Evolutionary conservation across 1,284 basidiomycete genomes (phyloP).

Genomic region (Puccinia novopanici): DNA sequence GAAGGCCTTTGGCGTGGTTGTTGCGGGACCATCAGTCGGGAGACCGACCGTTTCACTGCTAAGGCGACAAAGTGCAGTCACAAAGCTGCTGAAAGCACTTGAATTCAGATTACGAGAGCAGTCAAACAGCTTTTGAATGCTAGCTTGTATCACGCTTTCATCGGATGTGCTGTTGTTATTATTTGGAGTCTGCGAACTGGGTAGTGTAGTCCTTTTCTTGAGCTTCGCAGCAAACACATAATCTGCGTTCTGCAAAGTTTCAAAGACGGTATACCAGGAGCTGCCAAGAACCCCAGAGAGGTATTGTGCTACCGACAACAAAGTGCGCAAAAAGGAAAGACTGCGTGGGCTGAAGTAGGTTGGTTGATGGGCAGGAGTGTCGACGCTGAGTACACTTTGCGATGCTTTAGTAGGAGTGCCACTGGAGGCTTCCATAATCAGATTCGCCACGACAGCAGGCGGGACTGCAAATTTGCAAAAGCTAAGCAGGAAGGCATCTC

Average conservation of each 20-base stretch:
- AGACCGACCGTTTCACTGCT: conserved; percentile 55
- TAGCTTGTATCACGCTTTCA: conserved; percentile 43
- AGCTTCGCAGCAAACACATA: conserved; percentile 74
- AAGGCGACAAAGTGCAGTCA: conserved; percentile 41
- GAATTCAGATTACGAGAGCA: conserved; percentile 44
- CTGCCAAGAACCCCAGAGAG: conserved; percentile 79
- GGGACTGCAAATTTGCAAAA: conserved; percentile 87
- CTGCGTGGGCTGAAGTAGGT: conserved; percentile 78
- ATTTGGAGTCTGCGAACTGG: conserved; percentile 23
- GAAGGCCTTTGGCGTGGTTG: conserved; percentile 51
- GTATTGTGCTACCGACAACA: conserved; percentile 76
- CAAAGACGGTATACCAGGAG: conserved; percentile 88
- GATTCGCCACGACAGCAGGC: conserved; percentile 76
- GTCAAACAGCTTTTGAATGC: conserved; percentile 46
- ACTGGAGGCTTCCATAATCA: conserved; percentile 68
- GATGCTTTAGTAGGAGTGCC: conserved; percentile 65
- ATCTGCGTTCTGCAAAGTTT: conserved; percentile 86
- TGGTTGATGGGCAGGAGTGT: conserved; percentile 62
- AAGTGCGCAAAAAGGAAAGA: conserved; percentile 80
- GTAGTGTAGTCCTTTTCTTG: conserved; percentile 51
- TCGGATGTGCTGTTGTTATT: conserved; percentile 9
- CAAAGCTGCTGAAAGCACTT: conserved; percentile 40
- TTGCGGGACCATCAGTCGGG: conserved; percentile 38
- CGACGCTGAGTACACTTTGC: conserved; percentile 65
- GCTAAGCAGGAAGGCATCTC: conserved; percentile 87